Percentiles rank a stretch among this genome's conserved stretches.
phyloP scores from a whole-genome alignment of 1,139 yeast genomes.

The Candida pseudoviswanathii region DNA sequence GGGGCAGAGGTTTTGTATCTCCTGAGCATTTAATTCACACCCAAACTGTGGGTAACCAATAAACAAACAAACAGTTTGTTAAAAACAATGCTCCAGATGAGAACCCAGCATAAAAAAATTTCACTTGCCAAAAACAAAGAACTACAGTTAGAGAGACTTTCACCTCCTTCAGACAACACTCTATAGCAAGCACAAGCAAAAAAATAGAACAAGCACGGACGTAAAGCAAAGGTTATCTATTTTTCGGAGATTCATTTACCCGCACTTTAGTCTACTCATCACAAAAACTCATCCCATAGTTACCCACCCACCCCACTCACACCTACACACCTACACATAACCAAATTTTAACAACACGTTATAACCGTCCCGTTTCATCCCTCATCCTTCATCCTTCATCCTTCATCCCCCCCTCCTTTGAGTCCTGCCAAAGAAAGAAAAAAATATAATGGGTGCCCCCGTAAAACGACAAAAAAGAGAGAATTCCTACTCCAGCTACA shows the following conservation, averaged over 20 bases:
- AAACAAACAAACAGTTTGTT: no score
- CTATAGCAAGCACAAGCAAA: no score
- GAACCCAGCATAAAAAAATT: not conserved
- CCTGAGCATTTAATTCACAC: no score
- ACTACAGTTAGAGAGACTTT: not conserved
- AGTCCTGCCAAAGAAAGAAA: not conserved
- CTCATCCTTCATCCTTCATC: no score
- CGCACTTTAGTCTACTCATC: not conserved
- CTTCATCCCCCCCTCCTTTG: not conserved
- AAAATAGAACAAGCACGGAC: no score
- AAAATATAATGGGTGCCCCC: not conserved
- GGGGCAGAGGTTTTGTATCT: no score
- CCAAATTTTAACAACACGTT: not conserved
- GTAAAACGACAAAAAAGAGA: conserved; percentile 4
- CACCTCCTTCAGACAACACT: not conserved
- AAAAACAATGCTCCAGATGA: not conserved
- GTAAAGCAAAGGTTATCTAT: not conserved
- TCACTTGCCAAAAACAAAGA: not conserved
- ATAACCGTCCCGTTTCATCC: no score
- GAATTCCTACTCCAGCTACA: conserved; percentile 2
- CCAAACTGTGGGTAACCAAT: no score
- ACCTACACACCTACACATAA: not conserved
- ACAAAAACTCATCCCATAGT: not conserved
- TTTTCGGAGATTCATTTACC: not conserved
- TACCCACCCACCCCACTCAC: not conserved